These are phyloP conservation scores for Kodamaea sagamina DNA, from an alignment of 805 yeast species.

Conservation along the genomic window DNA sequence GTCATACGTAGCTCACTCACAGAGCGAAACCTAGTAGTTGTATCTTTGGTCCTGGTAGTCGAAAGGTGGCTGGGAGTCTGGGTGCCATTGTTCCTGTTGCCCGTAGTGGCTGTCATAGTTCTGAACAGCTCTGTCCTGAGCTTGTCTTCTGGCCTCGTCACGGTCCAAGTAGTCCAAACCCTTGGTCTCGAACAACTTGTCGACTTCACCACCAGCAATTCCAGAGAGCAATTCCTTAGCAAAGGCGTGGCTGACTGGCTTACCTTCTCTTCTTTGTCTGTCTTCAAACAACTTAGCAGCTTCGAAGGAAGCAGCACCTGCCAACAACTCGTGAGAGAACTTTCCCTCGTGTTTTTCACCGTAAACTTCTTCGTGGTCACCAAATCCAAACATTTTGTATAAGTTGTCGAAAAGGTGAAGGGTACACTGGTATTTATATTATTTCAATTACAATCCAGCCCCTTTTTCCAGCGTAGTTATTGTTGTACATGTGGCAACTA, in stretches of 20 bases:
- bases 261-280: constrained; percentile 34
- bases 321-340: constrained; percentile 33
- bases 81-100: constrained; percentile 28
- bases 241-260: constrained; percentile 32
- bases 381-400: constrained; percentile 26
- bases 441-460: too few relatives aligned
- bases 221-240: constrained; percentile 34
- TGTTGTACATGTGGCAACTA: too few relatives aligned
- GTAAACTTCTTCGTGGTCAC: constrained; percentile 31
- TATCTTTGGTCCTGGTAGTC: constrained; percentile 28
- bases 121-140: constrained; percentile 21
- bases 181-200: constrained; percentile 36
- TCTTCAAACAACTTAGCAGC: constrained; percentile 35
- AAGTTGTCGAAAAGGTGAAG: neutral
- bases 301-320: constrained; percentile 37
- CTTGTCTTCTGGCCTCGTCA: constrained; percentile 27
- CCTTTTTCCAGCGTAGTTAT: too few relatives aligned
- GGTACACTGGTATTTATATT: too few relatives aligned
- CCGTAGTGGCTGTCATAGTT: constrained; percentile 34
- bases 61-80: constrained; percentile 28
- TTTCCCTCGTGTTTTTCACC: constrained; percentile 33
- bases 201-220: constrained; percentile 35
- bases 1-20: neutral
- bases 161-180: constrained; percentile 36
- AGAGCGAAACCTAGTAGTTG: constrained; percentile 17